These are phyloP conservation scores for Dryas drummondii DNA, from an alignment of 306 rosid genomes.

Conservation along the genomic window DNA sequence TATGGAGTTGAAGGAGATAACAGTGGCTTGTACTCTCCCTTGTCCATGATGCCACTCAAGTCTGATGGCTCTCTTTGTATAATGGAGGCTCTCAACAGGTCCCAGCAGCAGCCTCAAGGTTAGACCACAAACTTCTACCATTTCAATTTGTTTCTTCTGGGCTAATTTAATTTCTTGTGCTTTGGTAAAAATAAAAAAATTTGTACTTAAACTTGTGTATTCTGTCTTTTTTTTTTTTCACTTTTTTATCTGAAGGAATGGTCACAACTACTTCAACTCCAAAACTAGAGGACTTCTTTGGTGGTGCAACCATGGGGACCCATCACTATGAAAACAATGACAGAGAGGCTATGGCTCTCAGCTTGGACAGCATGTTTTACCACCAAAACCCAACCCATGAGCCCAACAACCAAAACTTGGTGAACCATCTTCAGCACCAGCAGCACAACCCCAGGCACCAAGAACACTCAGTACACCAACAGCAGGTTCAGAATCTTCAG, in stretches of 20 bases:
- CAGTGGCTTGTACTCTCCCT: slow-evolving; percentile 49
- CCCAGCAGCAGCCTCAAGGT: slow-evolving; percentile 71
- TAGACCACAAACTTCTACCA: slow-evolving; percentile 2
- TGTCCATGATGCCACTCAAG: slow-evolving; percentile 75
- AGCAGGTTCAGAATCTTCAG: not conserved
- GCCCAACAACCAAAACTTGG: slow-evolving; percentile 36
- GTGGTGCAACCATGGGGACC: slow-evolving; percentile 62
- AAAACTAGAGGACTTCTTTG: slow-evolving; percentile 86
- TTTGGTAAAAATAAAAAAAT: not conserved
- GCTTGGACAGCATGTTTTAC: slow-evolving; percentile 62
- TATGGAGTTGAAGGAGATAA: slow-evolving; percentile 56
- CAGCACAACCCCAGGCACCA: slow-evolving; percentile 4
- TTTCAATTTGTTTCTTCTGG: slow-evolving; percentile 12
- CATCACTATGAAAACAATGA: slow-evolving; percentile 63
- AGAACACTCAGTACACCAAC: too few relatives aligned
- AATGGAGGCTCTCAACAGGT: slow-evolving; percentile 60
- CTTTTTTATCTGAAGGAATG: slow-evolving; percentile 42
- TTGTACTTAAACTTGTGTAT: not conserved
- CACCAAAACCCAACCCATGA: slow-evolving; percentile 44
- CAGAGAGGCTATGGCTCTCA: slow-evolving; percentile 62
- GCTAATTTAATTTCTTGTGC: not conserved
- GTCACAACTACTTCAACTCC: slow-evolving; percentile 61
- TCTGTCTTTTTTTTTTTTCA: slow-evolving; percentile 11
- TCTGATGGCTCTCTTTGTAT: slow-evolving; percentile 76
- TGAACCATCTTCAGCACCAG: slow-evolving; percentile 36